These are phyloP conservation scores for Leishmania martiniquensis DNA, from an alignment of 208 protist species.

Conservation along the genomic window DNA sequence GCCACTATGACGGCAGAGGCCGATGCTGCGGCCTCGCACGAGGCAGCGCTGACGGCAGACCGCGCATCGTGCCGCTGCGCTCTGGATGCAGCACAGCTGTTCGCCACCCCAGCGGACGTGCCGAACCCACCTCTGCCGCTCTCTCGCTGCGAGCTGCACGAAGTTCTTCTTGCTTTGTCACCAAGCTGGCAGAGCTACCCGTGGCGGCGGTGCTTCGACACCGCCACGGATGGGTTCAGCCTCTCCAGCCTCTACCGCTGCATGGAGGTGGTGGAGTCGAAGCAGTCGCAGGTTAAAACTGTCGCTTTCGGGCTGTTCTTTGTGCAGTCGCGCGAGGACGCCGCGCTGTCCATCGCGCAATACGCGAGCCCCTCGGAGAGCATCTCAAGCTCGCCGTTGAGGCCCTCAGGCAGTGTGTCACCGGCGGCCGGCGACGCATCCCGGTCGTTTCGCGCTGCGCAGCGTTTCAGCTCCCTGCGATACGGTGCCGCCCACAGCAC, in stretches of 20 bases:
- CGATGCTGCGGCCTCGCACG: neutral
- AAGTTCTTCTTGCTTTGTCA: conserved; percentile 47
- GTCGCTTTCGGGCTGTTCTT: conserved; percentile 51
- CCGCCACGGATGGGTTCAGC: conserved; percentile 55
- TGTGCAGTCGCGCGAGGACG: conserved; percentile 20
- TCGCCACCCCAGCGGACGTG: conserved; percentile 14
- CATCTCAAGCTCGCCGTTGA: neutral
- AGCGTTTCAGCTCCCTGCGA: neutral
- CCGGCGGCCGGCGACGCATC: neutral
- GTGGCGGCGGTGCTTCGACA: conserved; percentile 65
- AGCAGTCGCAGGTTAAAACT: conserved; percentile 19
- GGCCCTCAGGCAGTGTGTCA: neutral
- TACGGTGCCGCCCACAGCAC: neutral
- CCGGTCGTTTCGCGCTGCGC: neutral
- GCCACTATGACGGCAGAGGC: neutral
- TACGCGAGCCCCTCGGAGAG: neutral
- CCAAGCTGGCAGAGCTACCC: conserved; percentile 50
- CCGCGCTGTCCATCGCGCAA: neutral
- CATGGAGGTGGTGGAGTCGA: conserved; percentile 44
- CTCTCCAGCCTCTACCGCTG: conserved; percentile 52
- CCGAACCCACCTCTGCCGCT: conserved; percentile 34
- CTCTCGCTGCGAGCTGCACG: conserved; percentile 54
- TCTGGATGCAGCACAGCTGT: conserved; percentile 26
- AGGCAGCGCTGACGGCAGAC: neutral
- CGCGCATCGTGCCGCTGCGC: conserved; percentile 15